Evolutionary conservation across 1,139 yeast species (phyloP).

Genomic region (Candida glucosophila): DNA sequence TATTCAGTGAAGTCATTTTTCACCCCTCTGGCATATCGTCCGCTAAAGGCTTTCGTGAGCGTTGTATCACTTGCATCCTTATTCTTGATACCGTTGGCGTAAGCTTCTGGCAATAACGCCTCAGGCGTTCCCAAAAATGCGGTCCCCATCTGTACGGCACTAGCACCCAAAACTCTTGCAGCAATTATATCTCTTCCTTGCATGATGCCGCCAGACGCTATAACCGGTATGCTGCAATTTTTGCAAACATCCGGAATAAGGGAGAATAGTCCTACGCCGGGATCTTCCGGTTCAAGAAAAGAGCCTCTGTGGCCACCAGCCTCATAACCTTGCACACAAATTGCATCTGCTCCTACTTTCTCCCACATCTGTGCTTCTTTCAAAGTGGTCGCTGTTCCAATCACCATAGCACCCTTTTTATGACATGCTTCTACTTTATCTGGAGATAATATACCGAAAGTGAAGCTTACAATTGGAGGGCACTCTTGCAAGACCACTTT

Average conservation of each 20-base stretch:
- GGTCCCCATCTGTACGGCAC: constrained; percentile 42
- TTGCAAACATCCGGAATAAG: constrained; percentile 18
- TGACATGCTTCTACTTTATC: constrained; percentile 32
- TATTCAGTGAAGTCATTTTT: constrained; percentile 2
- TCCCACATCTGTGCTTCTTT: constrained; percentile 23
- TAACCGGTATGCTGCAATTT: constrained; percentile 9
- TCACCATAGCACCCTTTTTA: constrained; percentile 38
- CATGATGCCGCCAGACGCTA: constrained; percentile 43
- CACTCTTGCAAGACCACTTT: constrained; percentile 6
- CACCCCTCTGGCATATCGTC: constrained; percentile 2
- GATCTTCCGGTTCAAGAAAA: constrained; percentile 12
- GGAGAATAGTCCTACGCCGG: constrained; percentile 7
- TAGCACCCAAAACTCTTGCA: constrained; percentile 21
- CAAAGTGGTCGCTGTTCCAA: constrained; percentile 39
- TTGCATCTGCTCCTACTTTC: constrained; percentile 26
- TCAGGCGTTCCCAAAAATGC: constrained; percentile 33
- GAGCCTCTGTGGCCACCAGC: constrained; percentile 52
- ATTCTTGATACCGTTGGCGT: constrained; percentile 1
- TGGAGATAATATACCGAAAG: constrained; percentile 36
- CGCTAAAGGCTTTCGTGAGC: constrained; percentile 3
- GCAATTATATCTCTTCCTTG: constrained; percentile 14
- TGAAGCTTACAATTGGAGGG: constrained; percentile 34
- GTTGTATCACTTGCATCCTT: constrained; percentile 1
- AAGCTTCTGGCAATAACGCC: constrained; percentile 1
- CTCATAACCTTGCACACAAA: constrained; percentile 42